phyloP scores from a whole-genome alignment of 1,139 yeast genomes.

The Hansenula lynferdii region DNA sequence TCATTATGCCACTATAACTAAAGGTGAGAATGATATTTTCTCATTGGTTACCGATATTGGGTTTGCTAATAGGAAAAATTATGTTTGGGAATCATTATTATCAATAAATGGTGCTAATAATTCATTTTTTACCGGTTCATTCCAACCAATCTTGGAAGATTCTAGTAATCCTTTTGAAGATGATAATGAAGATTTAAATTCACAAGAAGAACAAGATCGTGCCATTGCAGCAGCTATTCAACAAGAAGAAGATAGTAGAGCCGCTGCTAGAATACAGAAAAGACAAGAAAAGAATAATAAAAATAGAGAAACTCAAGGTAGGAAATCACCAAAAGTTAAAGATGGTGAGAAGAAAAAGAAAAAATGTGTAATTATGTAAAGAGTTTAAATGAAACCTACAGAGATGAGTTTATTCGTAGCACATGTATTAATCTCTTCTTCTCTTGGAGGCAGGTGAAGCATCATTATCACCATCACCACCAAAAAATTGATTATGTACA shows the following conservation, averaged over 20 bases:
- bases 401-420: no score
- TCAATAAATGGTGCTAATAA: slow-evolving; percentile 66
- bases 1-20: slow-evolving; percentile 72
- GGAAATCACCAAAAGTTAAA: slow-evolving; percentile 3
- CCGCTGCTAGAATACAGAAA: slow-evolving; percentile 46
- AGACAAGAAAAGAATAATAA: slow-evolving; percentile 5
- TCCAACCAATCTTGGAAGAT: slow-evolving; percentile 34
- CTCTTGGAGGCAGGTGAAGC: slow-evolving; percentile 23
- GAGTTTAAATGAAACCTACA: neutral
- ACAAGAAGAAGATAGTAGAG: slow-evolving; percentile 52
- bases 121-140: slow-evolving; percentile 58
- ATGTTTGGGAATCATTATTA: slow-evolving; percentile 75
- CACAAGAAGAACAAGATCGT: slow-evolving; percentile 25
- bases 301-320: no score
- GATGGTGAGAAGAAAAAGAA: slow-evolving; percentile 11
- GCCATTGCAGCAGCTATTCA: slow-evolving; percentile 50
- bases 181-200: slow-evolving; percentile 19
- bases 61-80: slow-evolving; percentile 39
- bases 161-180: slow-evolving; percentile 15
- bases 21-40: slow-evolving; percentile 45
- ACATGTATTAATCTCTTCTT: slow-evolving; percentile 15
- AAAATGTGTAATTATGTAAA: slow-evolving; percentile 22
- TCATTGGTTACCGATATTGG: slow-evolving; percentile 71
- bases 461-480: slow-evolving; percentile 5
- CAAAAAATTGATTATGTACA: slow-evolving; percentile 45